A percentile compares a stretch with the other conserved stretches of the same genome.
These are phyloP conservation scores for Leishmania guyanensis DNA, from an alignment of 208 protist genomes.

Conservation along the genomic window DNA sequence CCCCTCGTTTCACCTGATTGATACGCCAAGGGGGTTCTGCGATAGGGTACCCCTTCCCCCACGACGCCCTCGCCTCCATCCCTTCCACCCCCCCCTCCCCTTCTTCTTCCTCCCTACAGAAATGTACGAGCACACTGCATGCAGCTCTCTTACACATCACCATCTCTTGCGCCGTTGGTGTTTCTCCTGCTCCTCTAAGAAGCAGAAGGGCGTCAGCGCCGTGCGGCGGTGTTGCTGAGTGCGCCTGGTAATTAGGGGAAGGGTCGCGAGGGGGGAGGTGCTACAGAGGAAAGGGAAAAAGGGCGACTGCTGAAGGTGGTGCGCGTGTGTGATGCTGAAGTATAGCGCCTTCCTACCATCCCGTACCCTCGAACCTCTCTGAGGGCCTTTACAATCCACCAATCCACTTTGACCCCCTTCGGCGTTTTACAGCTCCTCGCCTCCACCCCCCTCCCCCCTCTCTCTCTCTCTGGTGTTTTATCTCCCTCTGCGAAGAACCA, in stretches of 20 bases:
- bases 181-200: background rate
- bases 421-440: background rate
- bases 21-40: background rate
- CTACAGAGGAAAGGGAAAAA: background rate
- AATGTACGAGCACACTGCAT: background rate
- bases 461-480: no score
- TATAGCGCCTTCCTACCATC: background rate
- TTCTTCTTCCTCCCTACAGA: background rate
- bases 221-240: background rate
- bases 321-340: background rate
- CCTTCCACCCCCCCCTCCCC: background rate
- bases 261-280: background rate
- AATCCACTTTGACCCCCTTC: background rate
- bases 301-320: background rate
- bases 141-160: background rate
- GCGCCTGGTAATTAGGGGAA: background rate
- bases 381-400: background rate
- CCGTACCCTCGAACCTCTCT: background rate
- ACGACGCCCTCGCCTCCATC: background rate
- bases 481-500: background rate
- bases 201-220: background rate
- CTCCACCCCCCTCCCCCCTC: constrained; percentile 7
- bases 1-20: background rate
- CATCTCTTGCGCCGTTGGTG: background rate
- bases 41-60: background rate